Base-by-base conservation (phyloP, 305 asterid genomes). In the Fraxinus greggii region DNA sequence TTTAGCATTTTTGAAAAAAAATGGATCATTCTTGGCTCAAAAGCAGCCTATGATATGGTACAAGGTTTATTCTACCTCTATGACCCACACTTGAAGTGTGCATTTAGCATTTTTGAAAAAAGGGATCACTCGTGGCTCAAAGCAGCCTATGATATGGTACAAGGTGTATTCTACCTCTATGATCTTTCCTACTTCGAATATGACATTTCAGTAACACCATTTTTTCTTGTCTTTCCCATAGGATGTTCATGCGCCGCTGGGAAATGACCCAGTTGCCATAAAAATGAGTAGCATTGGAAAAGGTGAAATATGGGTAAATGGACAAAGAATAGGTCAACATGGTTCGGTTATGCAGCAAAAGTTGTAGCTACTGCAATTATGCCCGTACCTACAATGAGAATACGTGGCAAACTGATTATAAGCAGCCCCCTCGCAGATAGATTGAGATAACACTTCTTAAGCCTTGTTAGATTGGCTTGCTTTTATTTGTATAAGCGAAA, bases 1-100 rank as follows among this genome's bases (percentile, higher is more conserved):
- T n/a, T n/a, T n/a, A n/a, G n/a, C n/a, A n/a, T n/a, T n/a, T n/a
- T n/a, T n/a, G n/a, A n/a, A n/a, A n/a, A n/a, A n/a, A n/a, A 0
- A n/a, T n/a, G 38, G 91, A 70, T 84, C 94, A 17, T 84, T 83
- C 29, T 24, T 94, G 76, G 93, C 91, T 84, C 86, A 86, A 80
- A 93, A 92, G 78, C 94, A 90, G 42, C 98, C 98, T 31, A 86
- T 95, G 75, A 92, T 95, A 10, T 95, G 98, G 99, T n/a, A n/a
- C n/a, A n/a, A n/a, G n/a, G n/a, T n/a, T n/a, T n/a, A n/a, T n/a
- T n/a, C n/a, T n/a, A n/a, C n/a, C n/a, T n/a, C n/a, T n/a, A n/a
- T n/a, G n/a, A n/a, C n/a, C n/a, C n/a, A n/a, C n/a, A n/a, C n/a
- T n/a, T n/a, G n/a, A n/a, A n/a, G n/a, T n/a, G n/a, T n/a, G n/a